Evolutionary conservation across 495 filamentous ascomycete species (phyloP).

Genomic region (Cetradonia linearis): DNA sequence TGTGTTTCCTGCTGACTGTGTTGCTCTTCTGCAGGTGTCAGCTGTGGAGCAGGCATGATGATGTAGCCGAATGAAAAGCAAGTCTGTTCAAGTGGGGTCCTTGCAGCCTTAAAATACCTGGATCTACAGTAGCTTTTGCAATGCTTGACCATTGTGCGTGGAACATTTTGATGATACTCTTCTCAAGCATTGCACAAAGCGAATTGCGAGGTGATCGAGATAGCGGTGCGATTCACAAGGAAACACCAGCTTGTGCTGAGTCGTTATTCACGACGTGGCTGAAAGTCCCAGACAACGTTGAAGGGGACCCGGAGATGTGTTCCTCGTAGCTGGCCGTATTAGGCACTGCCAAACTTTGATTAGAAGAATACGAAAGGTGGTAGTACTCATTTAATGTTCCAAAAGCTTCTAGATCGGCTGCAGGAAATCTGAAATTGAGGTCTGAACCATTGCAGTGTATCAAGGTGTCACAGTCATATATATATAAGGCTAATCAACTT

Average conservation of each 20-base stretch:
- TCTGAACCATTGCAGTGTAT: not conserved
- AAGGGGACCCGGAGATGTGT: not conserved
- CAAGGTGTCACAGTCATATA: not conserved
- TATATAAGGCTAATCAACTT: not conserved
- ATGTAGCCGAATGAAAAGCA: not conserved
- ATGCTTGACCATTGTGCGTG: too few relatives aligned
- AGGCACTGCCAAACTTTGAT: not conserved
- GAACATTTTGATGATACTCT: not conserved
- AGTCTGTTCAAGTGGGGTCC: not conserved
- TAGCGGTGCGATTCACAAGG: not conserved
- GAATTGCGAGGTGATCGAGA: not conserved
- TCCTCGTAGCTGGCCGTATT: not conserved
- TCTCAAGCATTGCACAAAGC: not conserved
- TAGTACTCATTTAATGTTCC: not conserved
- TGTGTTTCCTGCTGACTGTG: not conserved
- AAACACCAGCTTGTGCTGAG: not conserved
- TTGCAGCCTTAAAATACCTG: not conserved
- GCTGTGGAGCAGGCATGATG: not conserved
- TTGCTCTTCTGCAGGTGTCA: not conserved
- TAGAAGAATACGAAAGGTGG: not conserved
- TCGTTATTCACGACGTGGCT: not conserved
- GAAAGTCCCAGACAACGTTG: not conserved
- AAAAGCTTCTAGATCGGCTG: not conserved
- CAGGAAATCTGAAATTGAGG: not conserved
- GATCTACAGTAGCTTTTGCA: too few relatives aligned